Conservation (phyloP, 2,329 filamentous ascomycete species). For the Endoconidiophora laricicola region DNA sequence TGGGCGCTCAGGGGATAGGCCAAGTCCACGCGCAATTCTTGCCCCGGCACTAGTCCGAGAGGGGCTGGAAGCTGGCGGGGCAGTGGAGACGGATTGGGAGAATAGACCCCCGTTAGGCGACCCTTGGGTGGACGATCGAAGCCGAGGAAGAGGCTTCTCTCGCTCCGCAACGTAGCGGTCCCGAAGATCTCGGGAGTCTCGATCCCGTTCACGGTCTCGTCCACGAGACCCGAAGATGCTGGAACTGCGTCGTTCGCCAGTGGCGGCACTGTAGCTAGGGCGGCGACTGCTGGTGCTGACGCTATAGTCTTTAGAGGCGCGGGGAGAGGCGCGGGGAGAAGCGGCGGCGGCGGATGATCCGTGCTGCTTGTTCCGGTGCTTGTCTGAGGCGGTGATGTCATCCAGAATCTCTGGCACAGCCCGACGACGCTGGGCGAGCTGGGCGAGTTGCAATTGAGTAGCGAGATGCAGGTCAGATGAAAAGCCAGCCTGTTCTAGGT, state of each 20-base stretch:
- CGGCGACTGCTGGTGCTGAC: background rate
- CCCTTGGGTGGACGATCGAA: conserved; percentile 11
- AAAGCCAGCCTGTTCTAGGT: conserved; percentile 9
- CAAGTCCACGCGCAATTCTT: conserved; percentile 8
- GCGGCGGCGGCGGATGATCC: background rate
- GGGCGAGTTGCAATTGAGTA: conserved; percentile 8
- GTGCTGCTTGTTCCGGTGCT: conserved; percentile 1
- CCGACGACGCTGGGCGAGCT: conserved; percentile 5
- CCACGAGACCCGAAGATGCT: conserved; percentile 6
- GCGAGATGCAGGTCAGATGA: conserved; percentile 12
- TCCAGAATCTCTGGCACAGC: conserved; percentile 8
- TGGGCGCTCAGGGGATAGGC: conserved; percentile 2
- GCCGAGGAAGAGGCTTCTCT: conserved; percentile 10
- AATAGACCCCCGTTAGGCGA: conserved; percentile 9
- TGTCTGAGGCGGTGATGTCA: conserved; percentile 4
- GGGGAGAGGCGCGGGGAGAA: conserved; percentile 1
- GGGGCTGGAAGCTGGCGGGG: conserved; percentile 5
- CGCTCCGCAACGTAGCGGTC: conserved; percentile 3
- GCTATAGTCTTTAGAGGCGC: background rate
- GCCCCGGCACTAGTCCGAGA: conserved; percentile 5
- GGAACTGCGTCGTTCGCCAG: conserved; percentile 1
- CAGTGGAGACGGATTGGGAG: conserved; percentile 4
- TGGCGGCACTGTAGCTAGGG: background rate
- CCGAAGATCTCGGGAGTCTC: background rate
- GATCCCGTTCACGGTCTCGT: background rate